These are phyloP conservation scores for Aechmea fasciata DNA, from an alignment of 176 grass and related monocot species.

Conservation along the genomic window DNA sequence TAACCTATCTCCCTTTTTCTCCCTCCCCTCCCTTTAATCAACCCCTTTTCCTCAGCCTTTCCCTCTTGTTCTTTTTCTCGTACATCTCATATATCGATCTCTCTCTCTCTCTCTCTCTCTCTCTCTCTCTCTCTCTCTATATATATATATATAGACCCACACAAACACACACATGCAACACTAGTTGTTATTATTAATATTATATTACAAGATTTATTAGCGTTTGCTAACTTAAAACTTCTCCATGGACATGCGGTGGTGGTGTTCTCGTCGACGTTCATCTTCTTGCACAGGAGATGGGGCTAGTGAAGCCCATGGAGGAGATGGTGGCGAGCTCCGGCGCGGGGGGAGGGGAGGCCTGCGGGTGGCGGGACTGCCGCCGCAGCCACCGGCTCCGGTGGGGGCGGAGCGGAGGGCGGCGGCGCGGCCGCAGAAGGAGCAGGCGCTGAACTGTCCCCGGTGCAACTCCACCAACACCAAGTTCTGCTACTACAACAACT, in stretches of 20 bases:
- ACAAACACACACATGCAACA: background rate
- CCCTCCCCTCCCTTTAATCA: background rate
- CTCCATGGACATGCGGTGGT: background rate
- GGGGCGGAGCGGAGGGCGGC: conserved; percentile 51
- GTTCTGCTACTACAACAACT: conserved; percentile 30
- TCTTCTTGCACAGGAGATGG: background rate
- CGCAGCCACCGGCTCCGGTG: conserved; percentile 50
- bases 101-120: too few species aligned
- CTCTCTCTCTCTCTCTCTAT: too few species aligned
- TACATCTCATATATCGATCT: background rate
- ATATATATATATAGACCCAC: background rate
- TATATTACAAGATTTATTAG: background rate
- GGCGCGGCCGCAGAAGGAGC: conserved; percentile 63
- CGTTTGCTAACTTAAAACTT: background rate
- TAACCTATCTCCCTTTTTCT: background rate
- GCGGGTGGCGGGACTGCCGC: conserved; percentile 22
- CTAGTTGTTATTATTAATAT: background rate
- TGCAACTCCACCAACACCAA: conserved; percentile 69
- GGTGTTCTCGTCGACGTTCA: background rate
- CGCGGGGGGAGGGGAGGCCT: background rate
- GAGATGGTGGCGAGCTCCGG: background rate
- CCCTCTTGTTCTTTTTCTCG: background rate
- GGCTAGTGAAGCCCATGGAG: too few species aligned
- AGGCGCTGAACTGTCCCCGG: conserved; percentile 68
- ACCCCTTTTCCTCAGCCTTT: background rate